Conservation (phyloP, 331 rosid species). For the Acacia concinna region DNA sequence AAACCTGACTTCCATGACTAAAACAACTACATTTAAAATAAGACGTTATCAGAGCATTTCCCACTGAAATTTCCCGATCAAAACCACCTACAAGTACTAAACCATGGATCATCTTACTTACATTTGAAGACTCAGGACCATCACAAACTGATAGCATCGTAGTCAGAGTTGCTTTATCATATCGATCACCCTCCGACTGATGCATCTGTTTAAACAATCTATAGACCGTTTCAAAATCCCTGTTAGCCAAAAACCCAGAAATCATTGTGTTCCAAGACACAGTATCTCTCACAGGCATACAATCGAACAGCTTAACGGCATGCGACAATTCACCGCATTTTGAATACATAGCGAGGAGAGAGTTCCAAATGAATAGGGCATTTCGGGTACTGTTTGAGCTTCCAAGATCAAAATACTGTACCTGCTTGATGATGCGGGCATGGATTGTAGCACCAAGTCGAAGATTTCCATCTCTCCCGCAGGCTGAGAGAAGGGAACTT, state of each 20-base stretch:
- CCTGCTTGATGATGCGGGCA: constrained; percentile 61
- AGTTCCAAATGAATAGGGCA: constrained; percentile 66
- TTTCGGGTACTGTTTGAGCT: constrained; percentile 25
- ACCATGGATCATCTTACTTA: constrained; percentile 63
- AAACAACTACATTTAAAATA: constrained; percentile 67
- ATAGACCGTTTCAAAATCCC: constrained; percentile 46
- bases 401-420: constrained; percentile 27
- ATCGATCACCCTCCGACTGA: constrained; percentile 33
- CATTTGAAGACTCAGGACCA: constrained; percentile 42
- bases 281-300: constrained; percentile 62
- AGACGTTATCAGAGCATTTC: constrained; percentile 80
- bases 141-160: constrained; percentile 70
- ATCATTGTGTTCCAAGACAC: constrained; percentile 77
- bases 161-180: constrained; percentile 77
- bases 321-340: constrained; percentile 41
- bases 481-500: constrained; percentile 53
- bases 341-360: constrained; percentile 58
- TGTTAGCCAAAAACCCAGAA: constrained; percentile 61
- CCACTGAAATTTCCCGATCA: constrained; percentile 60
- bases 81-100: constrained; percentile 68
- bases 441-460: constrained; percentile 79
- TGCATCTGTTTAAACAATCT: constrained; percentile 54
- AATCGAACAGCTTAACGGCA: constrained; percentile 65
- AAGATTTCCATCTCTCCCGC: constrained; percentile 55
- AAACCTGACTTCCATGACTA: constrained; percentile 60